Base-by-base conservation (phyloP, 768 basidiomycete species). In the Lepiota subincarnata region DNA sequence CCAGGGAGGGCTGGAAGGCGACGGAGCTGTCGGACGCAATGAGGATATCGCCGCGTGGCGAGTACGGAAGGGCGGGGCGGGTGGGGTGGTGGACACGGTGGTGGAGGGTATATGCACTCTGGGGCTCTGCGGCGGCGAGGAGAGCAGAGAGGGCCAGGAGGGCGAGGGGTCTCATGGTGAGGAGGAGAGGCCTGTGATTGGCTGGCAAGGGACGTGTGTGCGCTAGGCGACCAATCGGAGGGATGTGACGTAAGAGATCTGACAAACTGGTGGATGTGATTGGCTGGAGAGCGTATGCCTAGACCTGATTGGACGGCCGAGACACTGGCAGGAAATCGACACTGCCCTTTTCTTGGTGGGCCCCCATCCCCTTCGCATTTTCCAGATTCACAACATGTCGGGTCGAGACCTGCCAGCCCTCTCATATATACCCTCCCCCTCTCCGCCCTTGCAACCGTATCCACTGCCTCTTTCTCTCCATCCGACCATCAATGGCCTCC, bases 21-120 rank as follows among this genome's bases (percentile, higher is more conserved):
- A 68, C 59, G 16, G 43, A n/a, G 51, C 71, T 53, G 53, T 66
- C 59, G 63, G 71, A 56, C 48, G 58, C 55, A 55, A 78, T 58
- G 57, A 66, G 49, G 59, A 83, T 45, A 0, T 64, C 57, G 37
- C 72, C 81, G 54, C 80, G 79, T 31, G 71, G 62, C 4, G 64
- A 39, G 65, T 76, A 85, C 12, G 69, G 65, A 55, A 70, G 58
- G 56, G 68, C 60, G 11, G 68, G 59, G 6, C 70, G 62, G 13
- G 62, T 60, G 11, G 82, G 81, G 62, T 80, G 77, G 60, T 75
- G 74, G 44, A 86, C 42, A 18, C 84, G 75, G 64, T 87, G 84
- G 59, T 72, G 70, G 18, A 83, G 42, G 4, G 60, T 63, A 54
- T 67, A 61, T 24, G 24, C 24, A 22, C 67, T 62, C 3, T 61